Evolutionary conservation across 140 eudicot species (phyloP), one percentile per base, ranked within the genome.

Genomic region (Stevia rebaudiana): DNA sequence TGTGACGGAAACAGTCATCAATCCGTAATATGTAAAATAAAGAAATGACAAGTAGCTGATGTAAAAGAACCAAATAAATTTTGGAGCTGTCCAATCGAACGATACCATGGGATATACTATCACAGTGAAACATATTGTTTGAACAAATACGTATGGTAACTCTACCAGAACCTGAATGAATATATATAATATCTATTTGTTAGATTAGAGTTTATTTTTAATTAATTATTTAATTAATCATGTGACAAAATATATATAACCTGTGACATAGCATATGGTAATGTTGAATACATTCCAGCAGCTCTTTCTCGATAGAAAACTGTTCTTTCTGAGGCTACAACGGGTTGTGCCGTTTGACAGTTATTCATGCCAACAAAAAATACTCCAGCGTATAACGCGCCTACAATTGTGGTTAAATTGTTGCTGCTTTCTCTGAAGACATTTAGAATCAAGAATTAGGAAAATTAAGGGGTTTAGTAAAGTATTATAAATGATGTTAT

Each of bases 31-130:
- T 11, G 95, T 79, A 68, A 85, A 88, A 76, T 88, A 76, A 16
- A 88, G 84, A 74, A 88, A 85, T 15, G 95, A 78, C 69, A 69
- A 78, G 67, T 80, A 85, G 60, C 73, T 82, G 67, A 85, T 58
- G 66, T 78, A 88, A 68, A 67, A 85, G 80, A 83, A 82, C 96
- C 96, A 88, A 43, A 88, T 41, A 66, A 88, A 85, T 61, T 88
- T 88, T 22, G 79, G 61, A 16, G 80, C 79, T 15, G 94, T 78
- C 96, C 96, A 88, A 46, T 83, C 76, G 59, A 88, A 88, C 71
- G 86, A 76, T 54, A 85, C 76, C 96, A 88, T 88, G 12, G 95
- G 82, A 48, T 85, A 88, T 64, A 88, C 90, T 54, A 88, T 82
- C 4, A 82, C 46, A 15, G 84, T 53, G 63, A 78, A 88, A 50